Conservation (phyloP, 2,329 filamentous ascomycete genomes). For the Aspergillus sp. region DNA sequence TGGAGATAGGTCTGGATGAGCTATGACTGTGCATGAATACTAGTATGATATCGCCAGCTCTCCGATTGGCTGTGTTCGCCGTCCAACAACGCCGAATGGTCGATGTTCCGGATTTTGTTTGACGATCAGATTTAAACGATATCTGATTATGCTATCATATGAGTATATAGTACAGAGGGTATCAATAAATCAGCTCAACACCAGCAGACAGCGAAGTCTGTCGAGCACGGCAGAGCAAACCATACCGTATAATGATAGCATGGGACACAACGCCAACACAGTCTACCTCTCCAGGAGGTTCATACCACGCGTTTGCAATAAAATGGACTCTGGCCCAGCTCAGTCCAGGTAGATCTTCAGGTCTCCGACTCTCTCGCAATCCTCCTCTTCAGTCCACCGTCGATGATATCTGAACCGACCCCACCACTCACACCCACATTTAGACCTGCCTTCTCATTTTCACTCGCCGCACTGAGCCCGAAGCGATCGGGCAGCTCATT, state of each 20-base stretch:
- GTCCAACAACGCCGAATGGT: conserved; percentile 21
- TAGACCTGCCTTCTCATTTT: conserved; percentile 8
- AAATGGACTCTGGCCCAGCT: background rate
- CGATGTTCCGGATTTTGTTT: conserved; percentile 16
- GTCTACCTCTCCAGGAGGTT: conserved; percentile 16
- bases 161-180: conserved; percentile 23
- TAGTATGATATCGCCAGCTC: conserved; percentile 14
- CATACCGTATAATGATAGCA: conserved; percentile 5
- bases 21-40: background rate
- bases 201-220: background rate
- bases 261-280: background rate
- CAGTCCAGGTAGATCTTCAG: background rate
- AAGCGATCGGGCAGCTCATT: conserved; percentile 61
- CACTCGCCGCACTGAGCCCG: conserved; percentile 32
- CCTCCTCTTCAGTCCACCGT: conserved; percentile 11
- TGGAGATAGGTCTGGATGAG: conserved; percentile 6
- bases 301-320: background rate
- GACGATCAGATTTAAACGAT: background rate
- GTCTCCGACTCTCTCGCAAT: background rate
- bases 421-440: conserved; percentile 10
- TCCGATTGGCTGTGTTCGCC: conserved; percentile 23
- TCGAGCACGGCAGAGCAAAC: background rate
- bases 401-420: background rate
- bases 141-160: background rate
- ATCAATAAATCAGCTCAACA: conserved; percentile 20